phyloP scores from a whole-genome alignment of 805 yeast genomes.

The Sugiyamaella americana region DNA sequence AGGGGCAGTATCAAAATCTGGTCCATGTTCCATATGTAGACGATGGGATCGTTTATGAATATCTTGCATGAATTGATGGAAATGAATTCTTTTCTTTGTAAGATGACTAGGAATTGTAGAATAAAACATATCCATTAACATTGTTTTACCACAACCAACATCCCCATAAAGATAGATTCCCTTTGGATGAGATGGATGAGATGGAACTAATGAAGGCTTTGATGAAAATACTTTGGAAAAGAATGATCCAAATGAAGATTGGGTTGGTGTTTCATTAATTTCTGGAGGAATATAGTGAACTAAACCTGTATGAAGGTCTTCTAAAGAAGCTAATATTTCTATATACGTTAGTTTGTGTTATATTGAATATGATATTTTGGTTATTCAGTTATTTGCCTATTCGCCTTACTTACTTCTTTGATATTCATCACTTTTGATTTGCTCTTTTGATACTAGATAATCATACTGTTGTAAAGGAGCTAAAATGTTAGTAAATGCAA shows the following conservation, averaged over 20 bases:
- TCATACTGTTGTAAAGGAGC: conserved; percentile 33
- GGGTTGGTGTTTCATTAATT: conserved; percentile 37
- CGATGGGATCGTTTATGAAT: conserved; percentile 83
- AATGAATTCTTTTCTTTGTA: conserved; percentile 77
- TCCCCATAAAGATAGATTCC: conserved; percentile 95
- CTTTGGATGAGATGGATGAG: conserved; percentile 47
- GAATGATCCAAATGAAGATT: conserved; percentile 10
- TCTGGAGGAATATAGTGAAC: conserved; percentile 54
- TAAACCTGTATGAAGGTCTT: conserved; percentile 52
- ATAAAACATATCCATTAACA: conserved; percentile 95
- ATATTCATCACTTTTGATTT: conserved; percentile 59
- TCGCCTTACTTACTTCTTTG: conserved; percentile 45
- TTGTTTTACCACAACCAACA: conserved; percentile 97
- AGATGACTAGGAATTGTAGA: conserved; percentile 72
- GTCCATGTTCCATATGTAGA: conserved; percentile 58
- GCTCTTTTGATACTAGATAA: conserved; percentile 27
- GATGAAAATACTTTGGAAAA: conserved; percentile 9
- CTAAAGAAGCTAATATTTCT: conserved; percentile 55
- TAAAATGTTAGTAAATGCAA: background rate
- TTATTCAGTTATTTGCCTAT: background rate
- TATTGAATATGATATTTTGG: too few species aligned
- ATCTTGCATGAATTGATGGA: conserved; percentile 95
- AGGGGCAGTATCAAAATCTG: conserved; percentile 77
- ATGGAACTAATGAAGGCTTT: conserved; percentile 14
- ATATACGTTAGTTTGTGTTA: background rate